Percentiles rank a stretch among this genome's conserved stretches.
These are phyloP conservation scores for Prototheca stagnorum DNA, from an alignment of 163 green algal genomes.

Conservation along the genomic window DNA sequence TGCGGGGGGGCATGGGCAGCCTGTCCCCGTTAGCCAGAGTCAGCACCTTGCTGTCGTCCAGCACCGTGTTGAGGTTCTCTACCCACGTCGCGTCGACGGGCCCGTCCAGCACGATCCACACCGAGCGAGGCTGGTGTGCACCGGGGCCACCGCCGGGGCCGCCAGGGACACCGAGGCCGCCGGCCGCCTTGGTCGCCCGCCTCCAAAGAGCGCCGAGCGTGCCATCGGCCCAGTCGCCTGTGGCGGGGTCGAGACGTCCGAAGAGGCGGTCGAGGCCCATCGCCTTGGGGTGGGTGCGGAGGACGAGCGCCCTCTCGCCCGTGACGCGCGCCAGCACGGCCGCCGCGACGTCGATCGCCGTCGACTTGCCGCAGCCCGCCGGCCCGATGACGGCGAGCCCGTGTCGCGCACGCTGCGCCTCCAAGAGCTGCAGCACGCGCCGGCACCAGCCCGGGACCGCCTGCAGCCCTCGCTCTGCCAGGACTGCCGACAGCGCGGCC, in stretches of 20 bases:
- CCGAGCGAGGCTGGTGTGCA: too few relatives aligned
- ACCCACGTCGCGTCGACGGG: slow-evolving; percentile 96
- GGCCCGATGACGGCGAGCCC: slow-evolving; percentile 84
- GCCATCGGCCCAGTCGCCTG: slow-evolving; percentile 80
- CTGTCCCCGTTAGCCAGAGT: slow-evolving; percentile 91
- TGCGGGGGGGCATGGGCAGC: slow-evolving; percentile 77
- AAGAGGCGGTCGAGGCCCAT: slow-evolving; percentile 91
- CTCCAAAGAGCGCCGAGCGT: slow-evolving; percentile 81
- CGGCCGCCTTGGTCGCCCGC: slow-evolving; percentile 63
- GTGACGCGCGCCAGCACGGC: slow-evolving; percentile 65
- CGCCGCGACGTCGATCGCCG: slow-evolving; percentile 71
- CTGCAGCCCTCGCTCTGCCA: slow-evolving; percentile 40
- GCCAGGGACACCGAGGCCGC: too few relatives aligned
- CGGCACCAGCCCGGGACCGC: slow-evolving; percentile 68
- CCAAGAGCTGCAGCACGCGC: slow-evolving; percentile 93
- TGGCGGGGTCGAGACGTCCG: slow-evolving; percentile 63
- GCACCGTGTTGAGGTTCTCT: slow-evolving; percentile 89
- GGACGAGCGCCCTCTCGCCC: slow-evolving; percentile 69
- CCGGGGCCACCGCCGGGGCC: too few relatives aligned
- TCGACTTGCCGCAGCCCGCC: slow-evolving; percentile 64
- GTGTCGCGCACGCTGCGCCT: slow-evolving; percentile 73
- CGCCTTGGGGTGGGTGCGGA: slow-evolving; percentile 89
- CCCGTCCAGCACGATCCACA: slow-evolving; percentile 91
- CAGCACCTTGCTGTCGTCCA: slow-evolving; percentile 78
- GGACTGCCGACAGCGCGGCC: too few relatives aligned